Base-by-base conservation (phyloP, 371 early-diverging fungal genomes). In the Dichotomocladium elegans region DNA sequence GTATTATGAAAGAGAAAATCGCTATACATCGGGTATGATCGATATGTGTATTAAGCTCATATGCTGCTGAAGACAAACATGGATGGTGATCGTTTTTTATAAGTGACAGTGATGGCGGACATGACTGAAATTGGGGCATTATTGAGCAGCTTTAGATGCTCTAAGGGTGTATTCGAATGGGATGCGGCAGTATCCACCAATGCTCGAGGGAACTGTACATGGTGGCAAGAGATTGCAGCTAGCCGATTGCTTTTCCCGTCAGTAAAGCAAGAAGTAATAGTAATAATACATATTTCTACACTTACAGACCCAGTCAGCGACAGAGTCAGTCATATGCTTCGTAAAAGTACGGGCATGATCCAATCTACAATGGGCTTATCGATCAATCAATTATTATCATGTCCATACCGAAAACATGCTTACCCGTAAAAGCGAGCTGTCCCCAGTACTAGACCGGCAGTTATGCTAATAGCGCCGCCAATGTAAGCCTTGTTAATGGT, bases 381-480 rank as follows among this genome's bases (percentile, higher is more conserved):
- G n/a, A n/a, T n/a, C n/a, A n/a, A n/a, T n/a, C n/a, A n/a, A n/a
- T n/a, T n/a, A n/a, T n/a, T n/a, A n/a, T n/a, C n/a, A n/a, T n/a
- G n/a, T n/a, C n/a, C n/a, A n/a, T n/a, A n/a, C n/a, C n/a, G n/a
- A n/a, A n/a, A 4, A 42, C 3, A 42, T 3, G 4, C 41, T 15
- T 51, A 51, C 31, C 47, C 40, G 33, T 46, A 41, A 37, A 54
- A 35, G 22, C 54, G 22, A 11, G 54, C 46, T 14, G 54, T 54
- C 6, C 54, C 54, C 17, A 54, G 15, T 2, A 54, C 54, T 2
- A 54, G 47, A 24, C 54, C 54, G 12, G 54, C 54, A 10, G 54
- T 54, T 45, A 54, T 12, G 28, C 54, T 54, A 17, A 54, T 31
- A 6, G 54, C 54, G 12, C 54, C 54, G 15, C 54, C 54, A 21